phyloP scores from a whole-genome alignment of 345 rosid species.

The Arabis alpina region DNA sequence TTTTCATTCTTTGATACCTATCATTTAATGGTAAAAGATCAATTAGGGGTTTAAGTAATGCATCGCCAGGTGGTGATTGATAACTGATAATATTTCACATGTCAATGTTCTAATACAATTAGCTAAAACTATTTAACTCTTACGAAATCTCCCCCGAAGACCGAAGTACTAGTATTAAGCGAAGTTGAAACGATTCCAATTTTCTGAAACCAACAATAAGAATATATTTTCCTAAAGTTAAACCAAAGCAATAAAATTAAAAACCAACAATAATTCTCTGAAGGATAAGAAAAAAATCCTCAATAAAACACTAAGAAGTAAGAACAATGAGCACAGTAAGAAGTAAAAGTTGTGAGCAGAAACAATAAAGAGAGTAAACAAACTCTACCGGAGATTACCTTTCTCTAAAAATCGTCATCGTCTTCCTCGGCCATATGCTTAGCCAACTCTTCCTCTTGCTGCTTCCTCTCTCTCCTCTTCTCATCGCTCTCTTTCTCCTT shows the following conservation, averaged over 20 bases:
- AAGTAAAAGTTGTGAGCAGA: constrained; percentile 6
- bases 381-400: constrained; percentile 4
- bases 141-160: constrained; percentile 3
- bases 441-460: constrained; percentile 91
- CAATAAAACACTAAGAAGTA: constrained; percentile 10
- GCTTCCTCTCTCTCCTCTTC: constrained; percentile 87
- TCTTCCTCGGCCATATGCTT: constrained; percentile 93
- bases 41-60: background rate
- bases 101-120: constrained; percentile 17
- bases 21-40: no score
- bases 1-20: constrained; percentile 9
- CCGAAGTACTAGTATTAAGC: constrained; percentile 15
- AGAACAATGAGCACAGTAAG: background rate
- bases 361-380: constrained; percentile 7
- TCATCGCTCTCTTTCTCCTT: constrained; percentile 92
- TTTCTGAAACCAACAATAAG: constrained; percentile 27
- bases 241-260: constrained; percentile 6
- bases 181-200: constrained; percentile 30
- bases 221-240: constrained; percentile 17
- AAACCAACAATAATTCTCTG: background rate
- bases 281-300: background rate
- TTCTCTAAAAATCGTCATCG: constrained; percentile 68
- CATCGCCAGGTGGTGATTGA: constrained; percentile 17
- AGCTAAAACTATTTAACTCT: no score
- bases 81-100: constrained; percentile 32